phyloP scores from a whole-genome alignment of 352 stramenopile genomes.

The Phytopythium oedochilum region DNA sequence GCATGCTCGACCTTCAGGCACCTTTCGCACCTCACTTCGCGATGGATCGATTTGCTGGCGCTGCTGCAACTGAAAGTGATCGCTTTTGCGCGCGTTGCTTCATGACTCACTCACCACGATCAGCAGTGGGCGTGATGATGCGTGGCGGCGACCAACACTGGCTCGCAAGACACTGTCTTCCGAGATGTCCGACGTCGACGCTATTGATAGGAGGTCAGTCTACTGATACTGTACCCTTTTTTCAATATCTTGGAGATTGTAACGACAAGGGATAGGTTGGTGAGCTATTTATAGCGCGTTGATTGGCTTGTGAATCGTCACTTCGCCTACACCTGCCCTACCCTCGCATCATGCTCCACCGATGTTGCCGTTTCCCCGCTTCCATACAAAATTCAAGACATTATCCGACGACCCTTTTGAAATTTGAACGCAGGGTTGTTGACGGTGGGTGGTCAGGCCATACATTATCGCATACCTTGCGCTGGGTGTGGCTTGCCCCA shows the following conservation, averaged over 20 bases:
- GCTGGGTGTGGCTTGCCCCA: neutral
- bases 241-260: neutral
- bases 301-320: neutral
- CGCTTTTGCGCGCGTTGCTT: no score
- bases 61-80: no score
- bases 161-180: no score
- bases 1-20: no score
- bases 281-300: neutral
- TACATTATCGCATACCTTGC: slow-evolving; percentile 24
- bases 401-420: slow-evolving; percentile 20
- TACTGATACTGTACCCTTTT: no score
- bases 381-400: slow-evolving; percentile 30
- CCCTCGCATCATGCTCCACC: neutral
- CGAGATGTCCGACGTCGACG: no score
- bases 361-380: slow-evolving; percentile 5
- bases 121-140: neutral
- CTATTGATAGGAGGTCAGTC: no score
- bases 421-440: slow-evolving; percentile 20
- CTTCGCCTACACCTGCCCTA: neutral
- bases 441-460: slow-evolving; percentile 7
- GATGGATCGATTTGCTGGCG: no score
- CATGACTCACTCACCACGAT: no score
- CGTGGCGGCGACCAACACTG: no score
- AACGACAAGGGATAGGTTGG: neutral
- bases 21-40: no score